Evolutionary conservation across 768 basidiomycete genomes (phyloP), one percentile per base, ranked within the genome.

Genomic region (Boletellus sp.): DNA sequence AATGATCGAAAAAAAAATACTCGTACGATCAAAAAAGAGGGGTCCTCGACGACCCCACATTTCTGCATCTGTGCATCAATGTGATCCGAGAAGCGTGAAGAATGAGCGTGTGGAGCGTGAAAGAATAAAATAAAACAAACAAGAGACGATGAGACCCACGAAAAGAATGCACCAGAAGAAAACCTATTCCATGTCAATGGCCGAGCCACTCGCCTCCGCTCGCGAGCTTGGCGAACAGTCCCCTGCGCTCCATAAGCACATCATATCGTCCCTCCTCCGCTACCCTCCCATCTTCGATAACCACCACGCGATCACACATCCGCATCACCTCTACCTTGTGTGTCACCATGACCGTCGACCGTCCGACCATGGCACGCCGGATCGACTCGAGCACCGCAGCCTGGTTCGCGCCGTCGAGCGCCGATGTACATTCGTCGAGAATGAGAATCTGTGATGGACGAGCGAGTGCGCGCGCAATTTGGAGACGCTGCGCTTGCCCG

Each of bases 351-450:
- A 97, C 68, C 48, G 90, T 93, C 54, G 93, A 95, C 48, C 84
- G 74, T 19, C 82, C 81, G n/a, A 75, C 67, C 71, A 80, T 82
- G 49, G 83, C 82, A 24, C 70, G 62, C 50, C 72, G 72, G 43
- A 94, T 83, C 8, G 90, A 85, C 47, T 90, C 84, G 60, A 97
- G 69, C 15, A 98, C 86, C 16, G 80, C 84, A 2, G 78, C 76
- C 70, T 94, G 87, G 68, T 95, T 97, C 59, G 82, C 81, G 2
- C 80, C 74, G 64, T 98, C 94, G 51, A 97, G 71, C 6, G 94
- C 91, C 37, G 83, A 85, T n/a, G 95, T 98, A 64, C 94, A 96
- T 64, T 98, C 95, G 65, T 97, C 95, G 47, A 97, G 72, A 32
- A 97, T 83, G 40, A 96, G 74, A 13, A 97, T 78, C 39, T 76